phyloP scores from a whole-genome alignment of 345 rosid species.

The Eucalyptus polyanthemos region DNA sequence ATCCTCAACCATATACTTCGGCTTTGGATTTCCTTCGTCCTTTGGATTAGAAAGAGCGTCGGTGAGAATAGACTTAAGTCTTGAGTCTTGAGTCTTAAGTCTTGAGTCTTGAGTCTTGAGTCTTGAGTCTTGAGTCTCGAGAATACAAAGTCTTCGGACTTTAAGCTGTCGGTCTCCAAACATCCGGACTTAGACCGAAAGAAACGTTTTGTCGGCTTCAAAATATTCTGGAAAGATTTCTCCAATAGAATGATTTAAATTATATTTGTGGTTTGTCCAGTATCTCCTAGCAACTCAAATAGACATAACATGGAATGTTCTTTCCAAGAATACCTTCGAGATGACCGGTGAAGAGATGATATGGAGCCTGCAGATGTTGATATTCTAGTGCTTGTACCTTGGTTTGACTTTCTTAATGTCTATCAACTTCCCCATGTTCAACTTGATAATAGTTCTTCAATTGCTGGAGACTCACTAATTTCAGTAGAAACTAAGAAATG shows the following conservation, averaged over 20 bases:
- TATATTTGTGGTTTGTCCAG: not conserved
- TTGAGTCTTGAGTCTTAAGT: too few species aligned
- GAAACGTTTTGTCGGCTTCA: too few species aligned
- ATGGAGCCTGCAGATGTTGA: constrained; percentile 33
- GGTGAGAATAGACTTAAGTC: too few species aligned
- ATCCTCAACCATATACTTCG: too few species aligned
- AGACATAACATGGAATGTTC: not conserved
- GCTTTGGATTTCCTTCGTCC: too few species aligned
- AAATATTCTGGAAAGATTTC: too few species aligned
- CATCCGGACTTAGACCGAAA: too few species aligned
- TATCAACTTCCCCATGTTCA: constrained; percentile 10
- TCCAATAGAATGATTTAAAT: not conserved
- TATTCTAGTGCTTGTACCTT: constrained; percentile 11
- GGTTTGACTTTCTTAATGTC: constrained; percentile 11
- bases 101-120: too few species aligned
- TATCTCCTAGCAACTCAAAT: not conserved
- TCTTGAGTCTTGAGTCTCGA: too few species aligned
- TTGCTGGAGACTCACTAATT: constrained; percentile 31
- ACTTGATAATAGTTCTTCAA: constrained; percentile 12
- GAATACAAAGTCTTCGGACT: too few species aligned
- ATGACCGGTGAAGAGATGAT: constrained; percentile 34
- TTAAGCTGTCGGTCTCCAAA: too few species aligned
- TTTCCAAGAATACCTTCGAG: constrained; percentile 10
- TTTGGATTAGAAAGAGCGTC: too few species aligned
- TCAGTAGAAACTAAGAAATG: constrained; percentile 43